A percentile compares a stretch with the other conserved stretches of the same genome.
phyloP scores from a whole-genome alignment of 1,284 basidiomycete genomes.

The Cystobasidiaceae sp. region DNA sequence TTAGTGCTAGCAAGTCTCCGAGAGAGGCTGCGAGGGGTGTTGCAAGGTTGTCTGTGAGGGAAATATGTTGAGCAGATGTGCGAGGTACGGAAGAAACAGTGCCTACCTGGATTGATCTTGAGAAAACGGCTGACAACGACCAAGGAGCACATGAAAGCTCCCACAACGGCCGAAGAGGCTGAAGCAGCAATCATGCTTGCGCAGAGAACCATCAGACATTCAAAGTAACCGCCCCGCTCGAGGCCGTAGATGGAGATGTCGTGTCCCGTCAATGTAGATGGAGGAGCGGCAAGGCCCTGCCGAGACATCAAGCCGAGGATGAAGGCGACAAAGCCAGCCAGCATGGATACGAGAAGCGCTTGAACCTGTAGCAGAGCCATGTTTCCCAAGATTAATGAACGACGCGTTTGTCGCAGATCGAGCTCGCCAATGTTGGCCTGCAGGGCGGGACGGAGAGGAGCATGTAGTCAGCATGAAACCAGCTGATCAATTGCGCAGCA shows the following conservation, averaged over 20 bases:
- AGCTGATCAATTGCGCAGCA: neutral
- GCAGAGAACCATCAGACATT: constrained; percentile 74
- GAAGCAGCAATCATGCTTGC: constrained; percentile 84
- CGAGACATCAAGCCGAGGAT: constrained; percentile 56
- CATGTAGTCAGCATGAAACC: neutral
- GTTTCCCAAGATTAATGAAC: constrained; percentile 71
- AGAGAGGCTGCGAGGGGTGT: constrained; percentile 87
- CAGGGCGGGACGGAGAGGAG: constrained; percentile 6
- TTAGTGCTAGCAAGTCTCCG: constrained; percentile 81
- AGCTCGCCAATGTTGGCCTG: constrained; percentile 74
- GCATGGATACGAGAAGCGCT: constrained; percentile 78
- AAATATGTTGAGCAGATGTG: neutral
- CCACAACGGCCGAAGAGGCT: constrained; percentile 70
- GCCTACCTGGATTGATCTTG: constrained; percentile 76
- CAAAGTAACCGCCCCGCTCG: constrained; percentile 49
- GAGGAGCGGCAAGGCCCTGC: constrained; percentile 43
- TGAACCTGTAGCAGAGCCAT: constrained; percentile 86
- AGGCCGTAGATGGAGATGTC: constrained; percentile 29
- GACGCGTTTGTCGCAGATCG: constrained; percentile 63
- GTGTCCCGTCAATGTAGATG: constrained; percentile 36
- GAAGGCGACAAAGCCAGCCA: constrained; percentile 76
- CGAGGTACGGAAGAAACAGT: neutral
- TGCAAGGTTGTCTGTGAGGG: constrained; percentile 76
- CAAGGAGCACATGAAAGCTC: constrained; percentile 85
- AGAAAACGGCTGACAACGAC: constrained; percentile 71